These are phyloP conservation scores for Candida gorgasii DNA, from an alignment of 805 yeast species.

Conservation along the genomic window DNA sequence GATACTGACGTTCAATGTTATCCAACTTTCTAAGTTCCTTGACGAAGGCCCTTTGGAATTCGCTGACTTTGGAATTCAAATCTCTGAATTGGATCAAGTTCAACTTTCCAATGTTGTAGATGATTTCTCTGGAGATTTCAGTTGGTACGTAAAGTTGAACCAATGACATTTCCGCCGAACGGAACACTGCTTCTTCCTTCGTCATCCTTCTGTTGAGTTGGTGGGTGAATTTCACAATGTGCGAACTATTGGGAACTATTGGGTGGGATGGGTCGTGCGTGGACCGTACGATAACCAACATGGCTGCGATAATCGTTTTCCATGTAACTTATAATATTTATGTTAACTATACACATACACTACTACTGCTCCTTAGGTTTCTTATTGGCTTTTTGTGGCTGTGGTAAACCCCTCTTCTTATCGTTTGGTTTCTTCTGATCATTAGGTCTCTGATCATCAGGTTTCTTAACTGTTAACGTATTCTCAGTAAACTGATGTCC, in stretches of 20 bases:
- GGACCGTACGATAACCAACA: too few species aligned
- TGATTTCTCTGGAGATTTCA: slow-evolving; percentile 84
- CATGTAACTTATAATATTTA: too few species aligned
- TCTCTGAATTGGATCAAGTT: slow-evolving; percentile 89
- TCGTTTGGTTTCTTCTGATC: too few species aligned
- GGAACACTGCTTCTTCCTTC: slow-evolving; percentile 49
- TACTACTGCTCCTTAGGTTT: slow-evolving; percentile 19
- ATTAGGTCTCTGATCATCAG: too few species aligned
- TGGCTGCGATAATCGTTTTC: too few species aligned
- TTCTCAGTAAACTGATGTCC: slow-evolving; percentile 20
- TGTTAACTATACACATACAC: background rate
- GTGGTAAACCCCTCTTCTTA: slow-evolving; percentile 20
- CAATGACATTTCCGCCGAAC: slow-evolving; percentile 95
- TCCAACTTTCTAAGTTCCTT: slow-evolving; percentile 82
- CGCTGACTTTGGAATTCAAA: slow-evolving; percentile 68
- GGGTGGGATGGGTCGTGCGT: too few species aligned
- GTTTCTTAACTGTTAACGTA: slow-evolving; percentile 34
- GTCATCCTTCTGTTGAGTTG: background rate
- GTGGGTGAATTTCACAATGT: background rate
- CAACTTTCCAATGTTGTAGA: slow-evolving; percentile 82
- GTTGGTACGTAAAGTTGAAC: slow-evolving; percentile 89
- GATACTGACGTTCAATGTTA: slow-evolving; percentile 80
- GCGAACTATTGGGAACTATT: too few species aligned
- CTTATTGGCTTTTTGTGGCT: slow-evolving; percentile 15
- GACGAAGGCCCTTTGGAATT: slow-evolving; percentile 90